Percentiles rank a stretch among this genome's conserved stretches.
Conservation (phyloP, 2,329 filamentous ascomycete genomes). For the Beauveria australis region DNA sequence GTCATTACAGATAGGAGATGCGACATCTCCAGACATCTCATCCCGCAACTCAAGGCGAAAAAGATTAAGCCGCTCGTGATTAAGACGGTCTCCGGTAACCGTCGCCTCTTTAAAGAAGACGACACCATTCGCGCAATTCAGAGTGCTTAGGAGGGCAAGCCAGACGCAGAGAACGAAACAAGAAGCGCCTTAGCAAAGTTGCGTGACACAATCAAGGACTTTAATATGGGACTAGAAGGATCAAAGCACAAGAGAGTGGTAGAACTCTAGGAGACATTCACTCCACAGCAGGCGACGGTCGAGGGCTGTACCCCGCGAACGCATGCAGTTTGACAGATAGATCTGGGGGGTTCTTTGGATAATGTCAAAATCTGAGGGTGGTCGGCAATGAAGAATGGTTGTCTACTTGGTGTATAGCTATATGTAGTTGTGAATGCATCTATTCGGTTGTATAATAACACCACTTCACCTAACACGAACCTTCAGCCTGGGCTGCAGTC, state of each 20-base stretch:
- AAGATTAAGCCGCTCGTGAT: neutral
- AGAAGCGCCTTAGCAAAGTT: neutral
- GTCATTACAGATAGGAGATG: neutral
- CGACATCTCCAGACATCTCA: neutral
- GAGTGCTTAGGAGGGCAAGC: neutral
- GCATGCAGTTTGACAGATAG: neutral
- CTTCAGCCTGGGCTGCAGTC: too few relatives aligned
- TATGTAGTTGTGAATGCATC: too few relatives aligned
- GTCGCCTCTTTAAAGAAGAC: neutral
- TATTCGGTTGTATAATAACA: too few relatives aligned
- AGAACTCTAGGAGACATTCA: neutral
- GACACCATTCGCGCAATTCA: neutral
- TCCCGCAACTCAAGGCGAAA: neutral
- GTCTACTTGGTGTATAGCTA: too few relatives aligned
- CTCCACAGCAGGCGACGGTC: neutral
- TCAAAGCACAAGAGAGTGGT: neutral
- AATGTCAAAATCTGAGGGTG: too few relatives aligned
- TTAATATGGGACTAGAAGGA: too few relatives aligned
- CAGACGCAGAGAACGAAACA: neutral
- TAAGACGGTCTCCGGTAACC: neutral
- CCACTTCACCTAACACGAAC: too few relatives aligned
- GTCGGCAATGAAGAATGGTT: too few relatives aligned
- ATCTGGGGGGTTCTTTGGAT: neutral
- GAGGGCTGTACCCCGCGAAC: neutral
- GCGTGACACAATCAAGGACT: neutral